Evolutionary conservation across 1,139 yeast genomes (phyloP).

Genomic region (Yamadazyma pseudoaaseri): DNA sequence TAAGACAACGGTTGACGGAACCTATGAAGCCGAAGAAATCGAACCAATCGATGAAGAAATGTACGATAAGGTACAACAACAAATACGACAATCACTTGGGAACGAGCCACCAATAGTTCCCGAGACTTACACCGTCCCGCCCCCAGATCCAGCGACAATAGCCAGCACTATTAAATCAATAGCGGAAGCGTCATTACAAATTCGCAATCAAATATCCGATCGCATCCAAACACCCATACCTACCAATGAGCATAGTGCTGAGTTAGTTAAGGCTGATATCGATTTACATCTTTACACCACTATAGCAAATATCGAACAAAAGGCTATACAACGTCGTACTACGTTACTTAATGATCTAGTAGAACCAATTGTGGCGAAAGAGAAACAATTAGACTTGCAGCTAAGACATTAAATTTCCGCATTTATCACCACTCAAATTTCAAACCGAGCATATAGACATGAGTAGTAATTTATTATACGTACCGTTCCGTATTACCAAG

Average conservation of each 20-base stretch:
- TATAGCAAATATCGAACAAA: constrained; percentile 6
- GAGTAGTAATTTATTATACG: constrained; percentile 36
- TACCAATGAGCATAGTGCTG: too few relatives aligned
- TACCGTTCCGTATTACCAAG: constrained; percentile 57
- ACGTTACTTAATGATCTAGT: constrained; percentile 11
- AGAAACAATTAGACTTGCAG: constrained; percentile 2
- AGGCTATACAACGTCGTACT: constrained; percentile 9
- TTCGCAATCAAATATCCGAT: neutral
- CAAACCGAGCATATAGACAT: too few relatives aligned
- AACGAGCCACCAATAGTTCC: too few relatives aligned
- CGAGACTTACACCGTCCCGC: neutral
- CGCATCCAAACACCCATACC: neutral
- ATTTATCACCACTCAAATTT: too few relatives aligned
- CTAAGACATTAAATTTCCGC: neutral
- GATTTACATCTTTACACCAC: neutral
- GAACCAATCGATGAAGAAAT: constrained; percentile 43
- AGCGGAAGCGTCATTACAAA: neutral
- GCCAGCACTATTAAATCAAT: neutral
- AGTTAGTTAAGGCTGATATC: too few relatives aligned
- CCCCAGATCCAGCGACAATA: neutral
- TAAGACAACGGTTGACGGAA: constrained; percentile 27
- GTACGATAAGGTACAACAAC: constrained; percentile 10
- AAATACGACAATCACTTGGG: too few relatives aligned
- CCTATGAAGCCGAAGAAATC: constrained; percentile 21
- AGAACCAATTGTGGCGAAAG: constrained; percentile 9